Base-by-base conservation (phyloP, 2,329 filamentous ascomycete species). In the Curvularia eragrostidis region DNA sequence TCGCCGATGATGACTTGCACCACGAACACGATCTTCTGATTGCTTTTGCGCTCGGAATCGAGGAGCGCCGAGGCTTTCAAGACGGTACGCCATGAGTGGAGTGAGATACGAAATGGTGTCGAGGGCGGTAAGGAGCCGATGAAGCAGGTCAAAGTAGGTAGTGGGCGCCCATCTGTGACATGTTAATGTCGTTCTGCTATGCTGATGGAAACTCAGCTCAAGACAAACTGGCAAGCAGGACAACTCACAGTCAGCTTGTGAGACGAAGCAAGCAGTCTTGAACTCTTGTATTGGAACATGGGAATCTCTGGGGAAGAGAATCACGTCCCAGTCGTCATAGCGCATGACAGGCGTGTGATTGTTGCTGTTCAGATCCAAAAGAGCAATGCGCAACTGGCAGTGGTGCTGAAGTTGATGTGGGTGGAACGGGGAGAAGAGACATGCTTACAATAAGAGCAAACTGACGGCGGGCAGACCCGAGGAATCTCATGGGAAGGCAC, bases 291-390 rank as follows among this genome's bases (percentile, higher is more conserved):
- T 77, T 1, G 92, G 92, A 12, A 89, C 79, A 67, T 87, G 88
- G 66, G 83, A 87, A 59, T 84, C 83, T 55, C 62, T 68, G 0
- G 91, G 89, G 73, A 96, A 96, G 60, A 96, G 81, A 42, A 96
- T 85, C 54, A 95, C 85, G 70, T 96, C 92, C 92, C 91, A 96
- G 70, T 91, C 87, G 67, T 91, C 85, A 82, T 90, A 96, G 58
- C 91, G 88, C 92, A 96, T 96, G 61, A 67, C 82, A 76, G 68
- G 61, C 57, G 56, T 61, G 43, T 52, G 58, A 62, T 53, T 61
- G 58, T 47, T 57, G 52, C 48, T 52, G 60, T 55, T 54, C 50
- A 44, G 56, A 53, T 60, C 60, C 59, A 63, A 64, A 56, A 57
- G 55, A 57, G 61, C 59, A 63, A 60, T 59, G 63, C 58, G 46